These are phyloP conservation scores for Neopestalotiopsis rosae DNA, from an alignment of 2,329 filamentous ascomycete genomes.

Conservation along the genomic window DNA sequence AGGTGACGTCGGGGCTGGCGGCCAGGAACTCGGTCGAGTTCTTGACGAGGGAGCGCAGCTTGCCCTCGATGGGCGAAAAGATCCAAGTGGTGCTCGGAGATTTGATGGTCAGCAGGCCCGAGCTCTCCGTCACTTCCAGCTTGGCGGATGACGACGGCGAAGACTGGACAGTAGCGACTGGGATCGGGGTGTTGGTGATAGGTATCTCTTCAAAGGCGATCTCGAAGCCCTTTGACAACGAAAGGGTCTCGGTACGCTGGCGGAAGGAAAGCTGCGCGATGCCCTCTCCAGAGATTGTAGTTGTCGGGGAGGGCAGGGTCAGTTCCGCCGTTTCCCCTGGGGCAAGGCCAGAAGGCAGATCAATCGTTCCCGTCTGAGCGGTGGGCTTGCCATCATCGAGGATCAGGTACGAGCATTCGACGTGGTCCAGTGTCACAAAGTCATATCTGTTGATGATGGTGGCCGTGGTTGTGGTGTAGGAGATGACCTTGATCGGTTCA, in stretches of 20 bases:
- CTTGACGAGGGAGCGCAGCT: slow-evolving; percentile 32
- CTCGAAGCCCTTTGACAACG: slow-evolving; percentile 33
- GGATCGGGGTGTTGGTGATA: slow-evolving; percentile 20
- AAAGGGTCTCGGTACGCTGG: slow-evolving; percentile 27
- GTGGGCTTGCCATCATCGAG: slow-evolving; percentile 32
- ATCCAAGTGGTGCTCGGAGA: slow-evolving; percentile 31
- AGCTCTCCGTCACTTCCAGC: slow-evolving; percentile 28
- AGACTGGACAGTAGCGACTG: not conserved
- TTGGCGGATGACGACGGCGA: slow-evolving; percentile 19
- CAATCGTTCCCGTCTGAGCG: slow-evolving; percentile 27
- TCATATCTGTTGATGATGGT: slow-evolving; percentile 46
- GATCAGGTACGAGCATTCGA: slow-evolving; percentile 38
- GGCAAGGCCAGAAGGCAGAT: slow-evolving; percentile 31
- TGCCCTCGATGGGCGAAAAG: slow-evolving; percentile 31
- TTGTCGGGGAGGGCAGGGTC: slow-evolving; percentile 21
- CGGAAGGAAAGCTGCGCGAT: slow-evolving; percentile 33
- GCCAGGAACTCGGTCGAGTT: slow-evolving; percentile 31
- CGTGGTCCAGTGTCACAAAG: slow-evolving; percentile 45
- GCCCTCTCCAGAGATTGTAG: slow-evolving; percentile 25
- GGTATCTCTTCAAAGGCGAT: slow-evolving; percentile 35
- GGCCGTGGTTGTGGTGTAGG: slow-evolving; percentile 36
- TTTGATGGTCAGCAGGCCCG: slow-evolving; percentile 30
- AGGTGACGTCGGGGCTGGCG: slow-evolving; percentile 30
- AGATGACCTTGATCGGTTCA: slow-evolving; percentile 50
- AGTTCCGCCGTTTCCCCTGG: slow-evolving; percentile 34